Evolutionary conservation across 805 yeast genomes (phyloP).

Genomic region (Saccharomyces eubayanus): DNA sequence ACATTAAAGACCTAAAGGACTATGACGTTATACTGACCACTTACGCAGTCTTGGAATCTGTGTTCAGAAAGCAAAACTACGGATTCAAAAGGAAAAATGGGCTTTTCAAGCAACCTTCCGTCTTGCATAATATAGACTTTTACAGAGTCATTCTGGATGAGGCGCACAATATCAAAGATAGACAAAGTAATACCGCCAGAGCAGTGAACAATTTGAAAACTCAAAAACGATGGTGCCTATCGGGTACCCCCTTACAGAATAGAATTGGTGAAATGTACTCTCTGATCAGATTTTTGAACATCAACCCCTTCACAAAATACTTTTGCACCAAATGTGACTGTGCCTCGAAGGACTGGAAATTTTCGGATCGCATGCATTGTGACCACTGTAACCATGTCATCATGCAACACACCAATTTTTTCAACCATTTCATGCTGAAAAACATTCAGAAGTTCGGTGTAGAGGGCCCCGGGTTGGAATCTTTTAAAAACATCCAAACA

Average conservation of each 20-base stretch:
- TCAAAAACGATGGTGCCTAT: constrained; percentile 77
- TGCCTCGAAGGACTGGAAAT: constrained; percentile 72
- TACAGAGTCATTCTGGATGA: constrained; percentile 88
- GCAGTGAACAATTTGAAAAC: constrained; percentile 75
- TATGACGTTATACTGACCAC: constrained; percentile 81
- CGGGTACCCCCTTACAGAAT: constrained; percentile 96
- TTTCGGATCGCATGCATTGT: constrained; percentile 76
- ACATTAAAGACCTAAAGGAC: constrained; percentile 43
- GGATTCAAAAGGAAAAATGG: constrained; percentile 76
- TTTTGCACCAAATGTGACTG: constrained; percentile 93
- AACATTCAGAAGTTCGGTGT: constrained; percentile 83
- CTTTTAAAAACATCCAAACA: constrained; percentile 69
- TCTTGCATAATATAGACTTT: constrained; percentile 65
- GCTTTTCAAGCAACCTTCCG: constrained; percentile 63
- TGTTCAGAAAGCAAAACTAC: constrained; percentile 67
- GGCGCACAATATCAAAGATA: constrained; percentile 94
- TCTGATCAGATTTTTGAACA: constrained; percentile 70
- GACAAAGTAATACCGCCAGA: constrained; percentile 86
- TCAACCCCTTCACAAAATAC: constrained; percentile 81
- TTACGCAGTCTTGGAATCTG: constrained; percentile 85
- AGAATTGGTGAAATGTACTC: constrained; percentile 96
- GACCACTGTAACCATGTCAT: constrained; percentile 83
- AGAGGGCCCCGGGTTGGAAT: constrained; percentile 68
- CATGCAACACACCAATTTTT: constrained; percentile 91
- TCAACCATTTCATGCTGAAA: constrained; percentile 91